Percentiles rank a stretch among this genome's conserved stretches.
These are phyloP conservation scores for Hortaea werneckii DNA, from an alignment of 2,329 filamentous ascomycete genomes.

Conservation along the genomic window DNA sequence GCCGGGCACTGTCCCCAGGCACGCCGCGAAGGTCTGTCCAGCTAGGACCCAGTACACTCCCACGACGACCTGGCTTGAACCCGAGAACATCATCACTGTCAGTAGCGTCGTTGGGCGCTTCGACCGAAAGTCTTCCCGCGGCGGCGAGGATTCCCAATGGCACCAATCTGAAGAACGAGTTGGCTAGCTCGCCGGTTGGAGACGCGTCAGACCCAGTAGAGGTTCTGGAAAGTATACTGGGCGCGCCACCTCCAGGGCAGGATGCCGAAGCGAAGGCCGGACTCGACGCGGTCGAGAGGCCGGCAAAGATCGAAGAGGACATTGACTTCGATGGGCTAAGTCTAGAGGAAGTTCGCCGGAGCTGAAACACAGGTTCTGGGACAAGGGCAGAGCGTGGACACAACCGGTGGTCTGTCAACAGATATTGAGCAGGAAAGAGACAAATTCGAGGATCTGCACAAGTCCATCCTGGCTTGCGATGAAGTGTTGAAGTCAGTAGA, in stretches of 20 bases:
- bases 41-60: conserved; percentile 58
- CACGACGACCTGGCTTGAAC: conserved; percentile 56
- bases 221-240: conserved; percentile 54
- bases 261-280: conserved; percentile 27
- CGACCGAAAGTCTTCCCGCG: conserved; percentile 63
- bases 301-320: conserved; percentile 46
- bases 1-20: conserved; percentile 58
- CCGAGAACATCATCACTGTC: conserved; percentile 71
- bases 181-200: conserved; percentile 38
- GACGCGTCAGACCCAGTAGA: conserved; percentile 60
- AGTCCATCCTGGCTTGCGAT: conserved; percentile 80
- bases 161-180: conserved; percentile 52
- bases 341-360: conserved; percentile 60
- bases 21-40: conserved; percentile 57
- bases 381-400: too few species aligned
- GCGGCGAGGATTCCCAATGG: conserved; percentile 57
- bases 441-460: conserved; percentile 83
- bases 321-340: conserved; percentile 73
- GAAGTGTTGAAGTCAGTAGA: conserved; percentile 90
- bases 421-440: conserved; percentile 66
- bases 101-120: conserved; percentile 61
- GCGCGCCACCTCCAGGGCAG: conserved; percentile 19
- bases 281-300: conserved; percentile 19
- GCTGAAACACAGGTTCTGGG: conserved; percentile 6
- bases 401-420: conserved; percentile 13